A percentile compares a stretch with the other conserved stretches of the same genome.
phyloP scores from a whole-genome alignment of 306 rosid species.

The Glycine latifolia region DNA sequence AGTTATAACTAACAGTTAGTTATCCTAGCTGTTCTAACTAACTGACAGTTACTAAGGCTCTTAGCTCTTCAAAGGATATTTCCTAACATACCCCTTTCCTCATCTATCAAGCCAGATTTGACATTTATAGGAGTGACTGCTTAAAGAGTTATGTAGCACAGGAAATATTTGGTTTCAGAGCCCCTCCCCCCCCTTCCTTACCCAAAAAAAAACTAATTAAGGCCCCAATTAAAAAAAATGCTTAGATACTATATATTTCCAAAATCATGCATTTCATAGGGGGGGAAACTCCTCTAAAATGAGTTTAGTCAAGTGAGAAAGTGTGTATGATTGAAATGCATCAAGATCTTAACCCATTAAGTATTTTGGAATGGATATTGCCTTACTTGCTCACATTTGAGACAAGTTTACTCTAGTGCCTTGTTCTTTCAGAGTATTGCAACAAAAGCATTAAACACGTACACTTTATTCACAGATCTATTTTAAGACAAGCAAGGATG shows the following conservation, averaged over 20 bases:
- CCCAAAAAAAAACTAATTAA: background rate
- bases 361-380: background rate
- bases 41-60: too few relatives aligned
- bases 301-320: background rate
- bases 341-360: background rate
- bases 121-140: background rate
- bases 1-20: too few relatives aligned
- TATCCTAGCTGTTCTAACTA: too few relatives aligned
- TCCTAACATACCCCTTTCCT: too few relatives aligned
- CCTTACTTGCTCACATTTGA: background rate
- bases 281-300: background rate
- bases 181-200: background rate
- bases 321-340: background rate
- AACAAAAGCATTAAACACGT: conserved; percentile 14
- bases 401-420: background rate
- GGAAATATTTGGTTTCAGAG: background rate
- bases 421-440: background rate
- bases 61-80: too few relatives aligned
- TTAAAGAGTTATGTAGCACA: background rate
- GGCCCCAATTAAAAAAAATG: background rate
- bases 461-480: background rate
- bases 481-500: conserved; percentile 13
- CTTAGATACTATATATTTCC: background rate
- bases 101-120: background rate
- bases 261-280: conserved; percentile 4